Evolutionary conservation across 177 flowering plant genomes (phyloP).

Genomic region (Tripterygium wilfordii): DNA sequence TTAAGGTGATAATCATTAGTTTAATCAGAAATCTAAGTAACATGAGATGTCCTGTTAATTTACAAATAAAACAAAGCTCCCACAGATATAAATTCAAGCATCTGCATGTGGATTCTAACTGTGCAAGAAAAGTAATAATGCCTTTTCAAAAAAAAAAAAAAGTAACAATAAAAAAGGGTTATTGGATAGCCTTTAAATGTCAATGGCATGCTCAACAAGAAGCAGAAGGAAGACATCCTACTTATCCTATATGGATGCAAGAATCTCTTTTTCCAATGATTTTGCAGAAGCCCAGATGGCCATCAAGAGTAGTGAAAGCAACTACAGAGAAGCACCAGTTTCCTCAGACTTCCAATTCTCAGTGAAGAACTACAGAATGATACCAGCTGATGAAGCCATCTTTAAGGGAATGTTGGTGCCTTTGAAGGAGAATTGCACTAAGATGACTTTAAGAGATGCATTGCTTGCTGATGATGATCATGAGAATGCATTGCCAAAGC

Average conservation of each 20-base stretch:
- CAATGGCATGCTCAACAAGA: slow-evolving; percentile 18
- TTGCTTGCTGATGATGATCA: slow-evolving; percentile 49
- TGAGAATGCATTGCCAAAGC: slow-evolving; percentile 25
- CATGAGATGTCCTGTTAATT: slow-evolving; percentile 22
- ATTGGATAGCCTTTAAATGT: slow-evolving; percentile 3
- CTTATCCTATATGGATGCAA: slow-evolving; percentile 56
- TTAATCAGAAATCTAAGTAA: slow-evolving; percentile 26
- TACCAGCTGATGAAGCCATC: slow-evolving; percentile 78
- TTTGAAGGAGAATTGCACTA: slow-evolving; percentile 34
- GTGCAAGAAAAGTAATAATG: slow-evolving; percentile 1
- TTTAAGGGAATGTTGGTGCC: slow-evolving; percentile 69
- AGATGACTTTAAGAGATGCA: slow-evolving; percentile 61
- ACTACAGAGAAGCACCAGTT: slow-evolving; percentile 47
- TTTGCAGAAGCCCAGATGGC: slow-evolving; percentile 48
- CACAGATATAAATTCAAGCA: slow-evolving; percentile 24
- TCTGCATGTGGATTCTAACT: slow-evolving; percentile 19
- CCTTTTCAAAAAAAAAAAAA: too few species aligned
- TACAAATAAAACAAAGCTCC: slow-evolving; percentile 9
- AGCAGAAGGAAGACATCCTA: slow-evolving; percentile 16
- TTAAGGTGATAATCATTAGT: too few species aligned
- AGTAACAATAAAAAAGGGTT: slow-evolving; percentile 6
- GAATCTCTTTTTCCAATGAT: slow-evolving; percentile 88
- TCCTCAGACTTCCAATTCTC: slow-evolving; percentile 80
- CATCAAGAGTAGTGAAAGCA: slow-evolving; percentile 26
- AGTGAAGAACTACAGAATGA: slow-evolving; percentile 40